Evolutionary conservation across 148 eudicot species (phyloP).

Genomic region (Arctostaphylos glauca): DNA sequence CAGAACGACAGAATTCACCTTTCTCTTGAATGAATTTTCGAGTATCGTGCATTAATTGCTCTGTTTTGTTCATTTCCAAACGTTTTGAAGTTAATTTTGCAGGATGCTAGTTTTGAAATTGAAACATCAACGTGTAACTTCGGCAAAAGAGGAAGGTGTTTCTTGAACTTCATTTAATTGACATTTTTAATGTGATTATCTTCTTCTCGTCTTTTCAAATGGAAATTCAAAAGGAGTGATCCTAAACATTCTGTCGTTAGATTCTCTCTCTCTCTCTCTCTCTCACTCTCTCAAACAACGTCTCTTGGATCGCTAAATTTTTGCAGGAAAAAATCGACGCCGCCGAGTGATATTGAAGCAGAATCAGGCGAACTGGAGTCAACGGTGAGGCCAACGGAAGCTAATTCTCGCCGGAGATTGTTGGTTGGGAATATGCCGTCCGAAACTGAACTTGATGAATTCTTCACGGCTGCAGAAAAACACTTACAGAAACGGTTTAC

Average conservation of each 20-base stretch:
- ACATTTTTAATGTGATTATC: slow-evolving; percentile 2
- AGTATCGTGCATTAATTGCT: slow-evolving; percentile 7
- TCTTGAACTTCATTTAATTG: slow-evolving; percentile 15
- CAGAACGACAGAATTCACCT: background rate
- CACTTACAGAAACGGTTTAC: slow-evolving; percentile 55
- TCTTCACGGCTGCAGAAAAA: slow-evolving; percentile 73
- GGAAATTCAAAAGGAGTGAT: slow-evolving; percentile 33
- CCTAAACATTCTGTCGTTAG: slow-evolving; percentile 13
- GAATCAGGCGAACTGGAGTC: slow-evolving; percentile 34
- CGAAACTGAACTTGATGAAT: slow-evolving; percentile 66
- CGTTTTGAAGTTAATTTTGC: slow-evolving; percentile 11
- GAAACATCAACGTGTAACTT: slow-evolving; percentile 19
- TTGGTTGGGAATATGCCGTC: slow-evolving; percentile 56
- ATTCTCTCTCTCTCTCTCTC: slow-evolving; percentile 8
- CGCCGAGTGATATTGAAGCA: slow-evolving; percentile 14
- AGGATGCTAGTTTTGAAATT: slow-evolving; percentile 17
- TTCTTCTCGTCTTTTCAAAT: slow-evolving; percentile 20
- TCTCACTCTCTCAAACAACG: background rate
- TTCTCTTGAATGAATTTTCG: background rate
- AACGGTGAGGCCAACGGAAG: slow-evolving; percentile 21
- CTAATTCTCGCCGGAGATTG: slow-evolving; percentile 19
- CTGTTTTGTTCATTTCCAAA: background rate
- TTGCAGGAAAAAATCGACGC: slow-evolving; percentile 34
- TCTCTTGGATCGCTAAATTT: background rate
- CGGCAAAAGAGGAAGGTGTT: slow-evolving; percentile 26